Conservation (phyloP, 257 asterid genomes). For the Handroanthus guayacan region DNA sequence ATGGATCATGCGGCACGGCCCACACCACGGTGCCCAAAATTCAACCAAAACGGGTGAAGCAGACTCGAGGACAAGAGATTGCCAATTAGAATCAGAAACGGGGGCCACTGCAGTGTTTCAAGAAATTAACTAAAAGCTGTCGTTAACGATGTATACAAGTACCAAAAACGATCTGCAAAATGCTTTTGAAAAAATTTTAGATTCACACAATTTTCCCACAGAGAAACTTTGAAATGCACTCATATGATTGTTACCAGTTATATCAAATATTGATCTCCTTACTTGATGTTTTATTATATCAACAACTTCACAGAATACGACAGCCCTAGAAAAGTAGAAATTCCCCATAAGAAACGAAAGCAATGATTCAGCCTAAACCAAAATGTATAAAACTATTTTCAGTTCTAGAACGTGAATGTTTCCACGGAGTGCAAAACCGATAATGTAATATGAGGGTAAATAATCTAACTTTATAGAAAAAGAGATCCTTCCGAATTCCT, state of each 20-base stretch:
- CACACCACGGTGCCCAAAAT: conserved; percentile 99
- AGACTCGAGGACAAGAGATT: conserved; percentile 58
- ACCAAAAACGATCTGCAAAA: not conserved
- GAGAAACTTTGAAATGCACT: not conserved
- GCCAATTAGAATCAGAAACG: conserved; percentile 67
- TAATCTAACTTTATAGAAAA: not conserved
- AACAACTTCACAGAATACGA: not conserved
- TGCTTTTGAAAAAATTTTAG: not conserved
- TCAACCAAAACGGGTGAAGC: conserved; percentile 78
- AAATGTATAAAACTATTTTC: not conserved
- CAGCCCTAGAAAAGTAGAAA: not conserved
- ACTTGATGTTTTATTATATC: not conserved
- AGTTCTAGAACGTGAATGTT: not conserved
- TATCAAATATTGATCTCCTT: not conserved
- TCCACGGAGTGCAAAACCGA: not conserved
- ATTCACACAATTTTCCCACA: not conserved
- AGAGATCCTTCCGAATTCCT: not conserved
- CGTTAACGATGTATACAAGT: not conserved
- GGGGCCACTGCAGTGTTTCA: conserved; percentile 61
- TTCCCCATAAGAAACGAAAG: not conserved
- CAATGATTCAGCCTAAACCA: not conserved
- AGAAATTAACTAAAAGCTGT: conserved; percentile 29
- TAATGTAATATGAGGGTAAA: not conserved
- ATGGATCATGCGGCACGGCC: conserved; percentile 94
- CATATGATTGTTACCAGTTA: not conserved